These are phyloP conservation scores for Monosporascus sp. DNA, from an alignment of 2,329 filamentous ascomycete genomes.

Conservation along the genomic window DNA sequence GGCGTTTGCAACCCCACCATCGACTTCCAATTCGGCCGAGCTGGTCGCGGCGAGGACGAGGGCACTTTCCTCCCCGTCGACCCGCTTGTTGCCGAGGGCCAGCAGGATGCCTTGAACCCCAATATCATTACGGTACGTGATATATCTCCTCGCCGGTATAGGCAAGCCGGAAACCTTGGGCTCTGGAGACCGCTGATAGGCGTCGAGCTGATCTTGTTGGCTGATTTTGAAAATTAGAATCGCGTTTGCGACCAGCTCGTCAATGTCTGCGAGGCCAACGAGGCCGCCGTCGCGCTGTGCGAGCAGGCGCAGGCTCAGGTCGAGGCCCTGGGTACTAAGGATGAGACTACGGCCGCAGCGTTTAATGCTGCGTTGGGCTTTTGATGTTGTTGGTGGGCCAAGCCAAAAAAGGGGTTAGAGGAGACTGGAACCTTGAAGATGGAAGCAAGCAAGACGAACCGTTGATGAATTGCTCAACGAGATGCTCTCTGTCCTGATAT, in stretches of 20 bases:
- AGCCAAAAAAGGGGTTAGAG: too few species aligned
- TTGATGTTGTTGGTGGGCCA: conserved; percentile 11
- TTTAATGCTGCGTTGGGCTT: conserved; percentile 40
- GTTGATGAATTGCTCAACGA: too few species aligned
- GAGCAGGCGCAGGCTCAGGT: conserved; percentile 44
- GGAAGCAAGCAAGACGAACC: too few species aligned
- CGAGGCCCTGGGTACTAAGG: conserved; percentile 41
- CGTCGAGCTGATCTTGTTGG: neutral
- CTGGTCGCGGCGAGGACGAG: conserved; percentile 43
- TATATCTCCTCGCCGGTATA: neutral
- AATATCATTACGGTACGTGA: conserved; percentile 51
- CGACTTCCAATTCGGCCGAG: conserved; percentile 51
- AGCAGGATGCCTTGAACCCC: conserved; percentile 53
- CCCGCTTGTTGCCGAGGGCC: conserved; percentile 47
- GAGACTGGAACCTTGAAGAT: too few species aligned
- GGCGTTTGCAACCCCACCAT: conserved; percentile 45
- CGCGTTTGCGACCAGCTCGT: conserved; percentile 55
- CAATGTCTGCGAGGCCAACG: conserved; percentile 55
- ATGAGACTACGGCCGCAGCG: conserved; percentile 42
- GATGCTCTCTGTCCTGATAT: too few species aligned
- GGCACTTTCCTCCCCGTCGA: conserved; percentile 57
- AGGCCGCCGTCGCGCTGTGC: conserved; percentile 45
- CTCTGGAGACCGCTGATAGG: neutral
- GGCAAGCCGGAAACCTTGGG: neutral
- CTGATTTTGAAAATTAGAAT: conserved; percentile 27